A percentile compares a stretch with the other conserved stretches of the same genome.
phyloP scores from a whole-genome alignment of 176 grass and related monocot species.

The Cymbopogon citratus region DNA sequence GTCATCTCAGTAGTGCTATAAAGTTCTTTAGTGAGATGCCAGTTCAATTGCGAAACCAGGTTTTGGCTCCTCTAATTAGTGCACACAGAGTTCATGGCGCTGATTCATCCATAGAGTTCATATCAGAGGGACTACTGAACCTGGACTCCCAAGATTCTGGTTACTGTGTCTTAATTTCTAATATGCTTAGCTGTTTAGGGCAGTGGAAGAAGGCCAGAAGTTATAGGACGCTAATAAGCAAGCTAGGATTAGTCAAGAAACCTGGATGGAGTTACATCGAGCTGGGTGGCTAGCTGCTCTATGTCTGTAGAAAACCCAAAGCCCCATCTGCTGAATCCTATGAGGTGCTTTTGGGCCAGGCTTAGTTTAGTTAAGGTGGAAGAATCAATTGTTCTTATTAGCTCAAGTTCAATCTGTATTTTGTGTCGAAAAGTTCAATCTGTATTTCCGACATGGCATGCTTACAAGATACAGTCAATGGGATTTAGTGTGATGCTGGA shows the following conservation, averaged over 20 bases:
- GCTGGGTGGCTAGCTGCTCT: constrained; percentile 1
- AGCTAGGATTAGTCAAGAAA: constrained; percentile 55
- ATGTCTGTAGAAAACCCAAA: neutral
- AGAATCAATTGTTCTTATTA: constrained; percentile 1
- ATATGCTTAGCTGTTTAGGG: constrained; percentile 46
- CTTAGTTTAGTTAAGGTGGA: neutral
- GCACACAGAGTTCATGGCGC: constrained; percentile 30
- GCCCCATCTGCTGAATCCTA: neutral
- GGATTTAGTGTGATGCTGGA: too few relatives aligned
- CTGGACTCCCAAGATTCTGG: constrained; percentile 35
- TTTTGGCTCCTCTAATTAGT: constrained; percentile 45
- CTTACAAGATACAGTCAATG: neutral
- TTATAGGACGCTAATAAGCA: constrained; percentile 40
- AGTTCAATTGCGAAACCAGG: constrained; percentile 32
- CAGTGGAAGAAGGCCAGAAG: constrained; percentile 53
- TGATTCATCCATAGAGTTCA: constrained; percentile 29
- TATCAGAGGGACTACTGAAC: constrained; percentile 32
- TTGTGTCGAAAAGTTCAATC: neutral
- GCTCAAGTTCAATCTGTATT: neutral
- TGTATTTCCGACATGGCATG: neutral
- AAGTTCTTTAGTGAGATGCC: constrained; percentile 46
- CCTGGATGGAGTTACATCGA: constrained; percentile 64
- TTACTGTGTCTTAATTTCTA: constrained; percentile 52
- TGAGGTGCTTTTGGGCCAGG: neutral
- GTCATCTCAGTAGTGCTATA: constrained; percentile 32